phyloP scores from a whole-genome alignment of 1,139 yeast species.

The Candida pseudoviswanathii region DNA sequence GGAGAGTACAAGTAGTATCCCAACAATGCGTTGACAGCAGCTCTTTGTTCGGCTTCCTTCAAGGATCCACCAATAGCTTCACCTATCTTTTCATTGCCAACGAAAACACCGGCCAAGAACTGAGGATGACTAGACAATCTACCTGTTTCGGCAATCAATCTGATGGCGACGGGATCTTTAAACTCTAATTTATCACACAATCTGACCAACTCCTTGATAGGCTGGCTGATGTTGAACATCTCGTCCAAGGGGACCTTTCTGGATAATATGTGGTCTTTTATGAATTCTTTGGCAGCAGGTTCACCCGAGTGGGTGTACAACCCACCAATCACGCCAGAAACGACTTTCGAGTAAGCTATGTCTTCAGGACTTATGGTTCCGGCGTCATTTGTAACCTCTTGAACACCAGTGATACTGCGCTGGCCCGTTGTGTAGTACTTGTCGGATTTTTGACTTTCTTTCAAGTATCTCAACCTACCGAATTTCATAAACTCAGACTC shows the following conservation, averaged over 20 bases:
- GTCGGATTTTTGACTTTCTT: conserved; percentile 28
- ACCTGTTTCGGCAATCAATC: conserved; percentile 92
- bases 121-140: conserved; percentile 82
- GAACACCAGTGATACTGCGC: conserved; percentile 48
- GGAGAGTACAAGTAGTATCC: conserved; percentile 93
- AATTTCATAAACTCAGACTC: conserved; percentile 65
- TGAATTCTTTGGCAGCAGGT: conserved; percentile 61
- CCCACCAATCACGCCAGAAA: conserved; percentile 73
- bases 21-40: conserved; percentile 88
- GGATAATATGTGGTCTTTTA: conserved; percentile 71
- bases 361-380: conserved; percentile 26
- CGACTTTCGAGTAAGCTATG: conserved; percentile 57
- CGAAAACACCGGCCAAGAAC: conserved; percentile 87
- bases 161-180: conserved; percentile 68
- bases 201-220: conserved; percentile 80
- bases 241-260: conserved; percentile 73
- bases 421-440: conserved; percentile 26
- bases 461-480: conserved; percentile 64
- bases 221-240: conserved; percentile 80
- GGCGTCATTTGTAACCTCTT: conserved; percentile 22
- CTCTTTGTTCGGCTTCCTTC: conserved; percentile 89
- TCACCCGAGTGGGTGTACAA: conserved; percentile 69
- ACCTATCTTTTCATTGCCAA: conserved; percentile 81
- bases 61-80: conserved; percentile 95
- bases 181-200: conserved; percentile 80